These are phyloP conservation scores for Polymyxa betae DNA, from an alignment of 208 protist species.

Conservation along the genomic window DNA sequence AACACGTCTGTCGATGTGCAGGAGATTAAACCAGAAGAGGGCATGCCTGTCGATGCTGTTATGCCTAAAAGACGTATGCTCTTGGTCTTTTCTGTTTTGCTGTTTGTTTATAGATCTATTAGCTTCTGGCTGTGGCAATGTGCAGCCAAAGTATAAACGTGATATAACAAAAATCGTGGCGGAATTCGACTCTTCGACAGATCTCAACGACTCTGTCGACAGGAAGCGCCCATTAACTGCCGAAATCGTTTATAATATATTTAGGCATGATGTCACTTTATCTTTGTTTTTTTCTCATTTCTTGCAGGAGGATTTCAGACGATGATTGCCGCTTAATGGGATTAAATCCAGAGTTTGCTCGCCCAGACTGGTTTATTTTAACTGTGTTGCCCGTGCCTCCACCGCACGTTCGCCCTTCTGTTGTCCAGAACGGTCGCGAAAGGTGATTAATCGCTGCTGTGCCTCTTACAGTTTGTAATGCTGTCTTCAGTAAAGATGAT, in stretches of 20 bases:
- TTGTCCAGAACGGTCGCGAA: constrained; percentile 78
- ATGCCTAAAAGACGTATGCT: neutral
- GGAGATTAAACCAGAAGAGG: neutral
- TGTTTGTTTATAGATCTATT: neutral
- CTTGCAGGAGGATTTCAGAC: constrained; percentile 65
- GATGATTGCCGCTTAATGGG: constrained; percentile 79
- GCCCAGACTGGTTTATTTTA: constrained; percentile 91
- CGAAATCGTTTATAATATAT: constrained; percentile 60
- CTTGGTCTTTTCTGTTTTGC: neutral
- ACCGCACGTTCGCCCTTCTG: constrained; percentile 93
- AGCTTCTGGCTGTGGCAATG: constrained; percentile 65
- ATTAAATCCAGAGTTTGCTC: constrained; percentile 78
- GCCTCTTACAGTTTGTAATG: neutral
- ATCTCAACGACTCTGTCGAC: constrained; percentile 55
- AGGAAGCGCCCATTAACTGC: constrained; percentile 55
- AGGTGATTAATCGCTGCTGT: neutral
- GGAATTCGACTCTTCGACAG: constrained; percentile 71
- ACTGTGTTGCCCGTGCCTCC: constrained; percentile 93
- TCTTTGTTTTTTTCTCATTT: neutral
- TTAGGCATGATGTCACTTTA: constrained; percentile 9
- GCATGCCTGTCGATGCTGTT: neutral
- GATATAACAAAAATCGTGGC: constrained; percentile 75
- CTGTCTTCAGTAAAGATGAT: constrained; percentile 84
- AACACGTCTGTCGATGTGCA: neutral
- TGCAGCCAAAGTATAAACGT: constrained; percentile 66